Base-by-base conservation (phyloP, 139 green algal genomes). In the Tetratostichococcus sp. region DNA sequence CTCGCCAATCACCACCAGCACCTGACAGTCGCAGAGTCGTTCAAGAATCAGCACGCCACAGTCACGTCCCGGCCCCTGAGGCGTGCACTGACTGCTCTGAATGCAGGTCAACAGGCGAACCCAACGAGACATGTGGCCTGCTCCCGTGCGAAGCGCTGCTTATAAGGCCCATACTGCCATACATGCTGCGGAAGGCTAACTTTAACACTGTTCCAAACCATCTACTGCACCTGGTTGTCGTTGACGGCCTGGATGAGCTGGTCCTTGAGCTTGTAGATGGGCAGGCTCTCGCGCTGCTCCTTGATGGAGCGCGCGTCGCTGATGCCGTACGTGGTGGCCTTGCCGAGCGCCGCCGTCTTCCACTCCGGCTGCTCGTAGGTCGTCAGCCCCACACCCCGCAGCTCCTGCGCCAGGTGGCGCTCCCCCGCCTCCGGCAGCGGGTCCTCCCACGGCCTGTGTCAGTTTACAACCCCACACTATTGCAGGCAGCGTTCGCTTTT, bases 241-340 rank as follows among this genome's bases (percentile, higher is more conserved):
- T 87, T 69, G 17, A 99, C 86, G 1, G 94, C 94, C 58, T 93
- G 75, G 1, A 99, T 77, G 30, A 99, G 88, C 82, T 97, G 82
- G 6, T 97, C 88, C 69, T 93, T 86, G 35, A 99, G 87, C 78
- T 92, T 91, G 83, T 84, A 98, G 82, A 99, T 98, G 75, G 96
- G 96, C 78, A 99, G 86, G 75, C 77, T 91, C 82, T 97, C 84
- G 16, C 96, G 86, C 86, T 99, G 96, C 75, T 98, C 94, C 83
- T 93, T 91, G 79, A 99, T 99, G 74, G 75, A 84, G 58, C 92
- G 87, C 58, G 77, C 85, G 80, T 97, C 91, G 78, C 88, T 79
- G n/a, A 91, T 90, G 57, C 94, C 94, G 80, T 94, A 97, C 1
- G 89, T 94, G 19, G 93, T 90, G 23, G 93, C 93, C 83, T 97